Conservation (phyloP, 1,284 basidiomycete species). For the Apiotrichum brassicae region DNA sequence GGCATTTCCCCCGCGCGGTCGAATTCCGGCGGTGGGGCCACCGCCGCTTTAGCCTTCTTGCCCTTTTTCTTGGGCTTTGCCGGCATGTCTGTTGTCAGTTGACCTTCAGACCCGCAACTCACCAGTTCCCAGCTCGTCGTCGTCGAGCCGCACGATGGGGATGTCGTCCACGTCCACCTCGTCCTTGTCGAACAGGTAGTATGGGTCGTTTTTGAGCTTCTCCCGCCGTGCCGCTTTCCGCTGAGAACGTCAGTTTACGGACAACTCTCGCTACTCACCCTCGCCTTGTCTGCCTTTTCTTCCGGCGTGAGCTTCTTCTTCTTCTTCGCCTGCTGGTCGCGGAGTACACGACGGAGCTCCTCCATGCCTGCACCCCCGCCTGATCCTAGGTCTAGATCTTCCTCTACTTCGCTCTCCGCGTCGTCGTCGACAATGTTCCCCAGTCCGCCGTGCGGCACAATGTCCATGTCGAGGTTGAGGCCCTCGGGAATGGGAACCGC, state of each 20-base stretch:
- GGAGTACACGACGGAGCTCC: conserved; percentile 44
- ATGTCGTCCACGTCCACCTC: conserved; percentile 68
- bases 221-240: conserved; percentile 66
- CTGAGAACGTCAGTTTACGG: conserved; percentile 46
- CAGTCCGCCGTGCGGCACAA: conserved; percentile 54
- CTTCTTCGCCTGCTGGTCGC: conserved; percentile 47
- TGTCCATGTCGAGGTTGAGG: conserved; percentile 76
- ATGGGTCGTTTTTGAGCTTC: conserved; percentile 72
- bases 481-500: conserved; percentile 75
- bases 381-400: conserved; percentile 28
- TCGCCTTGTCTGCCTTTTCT: conserved; percentile 38
- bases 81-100: background rate
- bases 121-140: conserved; percentile 39
- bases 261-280: conserved; percentile 21
- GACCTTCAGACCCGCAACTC: conserved; percentile 40
- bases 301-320: conserved; percentile 36
- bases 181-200: conserved; percentile 60
- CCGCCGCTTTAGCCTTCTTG: conserved; percentile 14
- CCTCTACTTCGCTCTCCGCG: conserved; percentile 31
- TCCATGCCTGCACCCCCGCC: conserved; percentile 45
- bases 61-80: conserved; percentile 1
- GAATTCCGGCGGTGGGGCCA: conserved; percentile 46
- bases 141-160: conserved; percentile 71
- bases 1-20: conserved; percentile 83
- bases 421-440: conserved; percentile 39